Evolutionary conservation across 352 stramenopile genomes (phyloP).

Genomic region (Pythium chondricola): DNA sequence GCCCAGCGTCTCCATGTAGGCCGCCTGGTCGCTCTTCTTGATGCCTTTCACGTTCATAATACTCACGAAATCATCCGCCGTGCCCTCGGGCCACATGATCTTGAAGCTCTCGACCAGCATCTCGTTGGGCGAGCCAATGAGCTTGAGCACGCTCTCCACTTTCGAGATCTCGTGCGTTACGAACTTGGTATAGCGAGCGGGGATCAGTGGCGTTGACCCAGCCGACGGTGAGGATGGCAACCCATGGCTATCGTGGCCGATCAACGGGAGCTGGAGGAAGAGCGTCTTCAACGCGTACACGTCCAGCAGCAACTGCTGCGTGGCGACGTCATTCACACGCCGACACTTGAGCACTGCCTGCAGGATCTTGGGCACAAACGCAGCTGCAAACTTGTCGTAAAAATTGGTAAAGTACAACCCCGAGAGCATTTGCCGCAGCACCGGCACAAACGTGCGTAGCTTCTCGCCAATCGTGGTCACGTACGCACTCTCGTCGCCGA

Average conservation of each 20-base stretch:
- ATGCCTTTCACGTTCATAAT: slow-evolving; percentile 95
- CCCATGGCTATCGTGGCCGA: slow-evolving; percentile 60
- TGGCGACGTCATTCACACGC: slow-evolving; percentile 93
- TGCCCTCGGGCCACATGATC: slow-evolving; percentile 93
- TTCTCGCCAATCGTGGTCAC: slow-evolving; percentile 92
- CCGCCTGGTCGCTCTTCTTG: slow-evolving; percentile 66
- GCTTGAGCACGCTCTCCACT: slow-evolving; percentile 96
- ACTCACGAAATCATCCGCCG: slow-evolving; percentile 89
- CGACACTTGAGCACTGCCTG: slow-evolving; percentile 87
- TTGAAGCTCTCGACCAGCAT: slow-evolving; percentile 96
- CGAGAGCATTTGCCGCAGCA: slow-evolving; percentile 87
- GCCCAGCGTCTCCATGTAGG: slow-evolving; percentile 55
- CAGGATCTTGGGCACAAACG: slow-evolving; percentile 90
- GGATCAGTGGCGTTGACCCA: slow-evolving; percentile 61
- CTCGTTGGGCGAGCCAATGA: slow-evolving; percentile 94
- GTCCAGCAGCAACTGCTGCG: slow-evolving; percentile 98
- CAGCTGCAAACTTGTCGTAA: slow-evolving; percentile 95
- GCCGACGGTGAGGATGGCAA: slow-evolving; percentile 25
- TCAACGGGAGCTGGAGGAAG: slow-evolving; percentile 91
- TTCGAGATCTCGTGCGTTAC: slow-evolving; percentile 94
- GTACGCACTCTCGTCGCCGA: slow-evolving; percentile 95
- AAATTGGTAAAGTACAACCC: slow-evolving; percentile 96
- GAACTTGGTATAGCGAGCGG: slow-evolving; percentile 96
- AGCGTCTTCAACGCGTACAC: slow-evolving; percentile 97
- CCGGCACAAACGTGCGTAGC: slow-evolving; percentile 89